Evolutionary conservation across 139 green algal species (phyloP), one percentile per base, ranked within the genome.

Genomic region (Chlorella sorokiniana): DNA sequence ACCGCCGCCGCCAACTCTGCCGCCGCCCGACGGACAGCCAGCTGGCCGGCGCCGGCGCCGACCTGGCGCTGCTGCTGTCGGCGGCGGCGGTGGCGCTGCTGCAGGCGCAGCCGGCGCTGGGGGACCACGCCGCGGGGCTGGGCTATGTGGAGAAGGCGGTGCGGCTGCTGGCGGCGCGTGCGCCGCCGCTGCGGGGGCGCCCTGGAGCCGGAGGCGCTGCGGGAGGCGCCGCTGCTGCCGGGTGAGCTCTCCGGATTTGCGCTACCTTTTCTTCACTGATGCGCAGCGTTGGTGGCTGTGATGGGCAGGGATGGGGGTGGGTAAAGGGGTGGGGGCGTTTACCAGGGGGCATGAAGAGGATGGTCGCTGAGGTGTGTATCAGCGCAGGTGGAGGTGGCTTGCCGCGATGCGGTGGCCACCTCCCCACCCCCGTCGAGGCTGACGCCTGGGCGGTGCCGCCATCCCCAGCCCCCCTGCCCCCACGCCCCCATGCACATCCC

Each of bases 71-170:
- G 69, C 83, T 95, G 86, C 89, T 96, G 84, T 88, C 90, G 14
- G 93, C 92, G 4, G 91, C 93, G 27, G 78, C 86, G 40, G 89
- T 94, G 41, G 90, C 90, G n/a, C 82, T 94, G 64, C 83, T 97
- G 41, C 74, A 87, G 41, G 83, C 82, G 18, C 89, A 96, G 79
- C 63, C 67, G 0, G 69, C 88, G 54, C 86, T 97, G 78, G 85
- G 83, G 0, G 94, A 97, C 14, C 91, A 95, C 56, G 83, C 90
- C 1, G 90, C 88, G 5, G 76, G 70, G 38, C 88, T 94, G 16
- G 94, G 94, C 45, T 93, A 95, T 76, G 76, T 90, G 2, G 65
- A 86, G 9, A 87, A 89, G 45, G 84, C 95, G 64, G 38, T 96
- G 37, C 48, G 74, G 5, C 38, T 88, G 37, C 88, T 96, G 31